A percentile compares a stretch with the other conserved stretches of the same genome.
These are phyloP conservation scores for Aspergillus ellipticus DNA, from an alignment of 495 filamentous ascomycete species.

Conservation along the genomic window DNA sequence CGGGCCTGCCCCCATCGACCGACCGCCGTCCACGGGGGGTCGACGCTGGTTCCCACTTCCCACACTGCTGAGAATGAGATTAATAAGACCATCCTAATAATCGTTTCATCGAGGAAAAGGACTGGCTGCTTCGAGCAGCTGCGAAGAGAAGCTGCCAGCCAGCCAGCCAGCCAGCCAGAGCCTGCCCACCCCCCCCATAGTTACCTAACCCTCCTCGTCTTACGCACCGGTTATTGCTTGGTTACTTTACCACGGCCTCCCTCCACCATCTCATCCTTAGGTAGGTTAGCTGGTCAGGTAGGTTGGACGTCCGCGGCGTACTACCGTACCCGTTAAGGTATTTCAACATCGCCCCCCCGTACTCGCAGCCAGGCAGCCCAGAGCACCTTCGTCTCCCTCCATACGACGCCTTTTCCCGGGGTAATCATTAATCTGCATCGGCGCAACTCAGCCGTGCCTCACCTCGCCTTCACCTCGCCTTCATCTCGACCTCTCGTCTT, in stretches of 20 bases:
- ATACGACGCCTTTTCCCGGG: background rate
- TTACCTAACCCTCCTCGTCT: background rate
- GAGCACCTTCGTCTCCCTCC: slow-evolving; percentile 12
- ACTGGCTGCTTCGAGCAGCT: slow-evolving; percentile 6
- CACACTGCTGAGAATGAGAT: background rate
- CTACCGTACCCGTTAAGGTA: slow-evolving; percentile 1
- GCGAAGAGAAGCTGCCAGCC: background rate
- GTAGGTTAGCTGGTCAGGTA: too few relatives aligned
- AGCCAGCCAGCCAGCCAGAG: background rate
- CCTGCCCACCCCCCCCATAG: background rate
- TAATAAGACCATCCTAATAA: slow-evolving; percentile 1
- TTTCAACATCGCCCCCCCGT: slow-evolving; percentile 16
- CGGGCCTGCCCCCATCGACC: too few relatives aligned
- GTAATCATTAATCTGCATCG: slow-evolving; percentile 6
- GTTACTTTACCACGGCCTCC: slow-evolving; percentile 2
- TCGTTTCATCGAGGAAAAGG: slow-evolving; percentile 3
- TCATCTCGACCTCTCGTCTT: too few relatives aligned
- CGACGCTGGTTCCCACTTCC: slow-evolving; percentile 11
- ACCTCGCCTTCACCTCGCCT: background rate
- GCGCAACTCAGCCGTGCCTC: background rate
- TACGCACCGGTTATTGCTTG: background rate
- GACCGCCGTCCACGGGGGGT: background rate
- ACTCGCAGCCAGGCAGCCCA: slow-evolving; percentile 19
- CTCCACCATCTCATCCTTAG: too few relatives aligned
- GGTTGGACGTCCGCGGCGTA: background rate